Evolutionary conservation across 805 yeast genomes (phyloP).

Genomic region (Metschnikowia shivogae): DNA sequence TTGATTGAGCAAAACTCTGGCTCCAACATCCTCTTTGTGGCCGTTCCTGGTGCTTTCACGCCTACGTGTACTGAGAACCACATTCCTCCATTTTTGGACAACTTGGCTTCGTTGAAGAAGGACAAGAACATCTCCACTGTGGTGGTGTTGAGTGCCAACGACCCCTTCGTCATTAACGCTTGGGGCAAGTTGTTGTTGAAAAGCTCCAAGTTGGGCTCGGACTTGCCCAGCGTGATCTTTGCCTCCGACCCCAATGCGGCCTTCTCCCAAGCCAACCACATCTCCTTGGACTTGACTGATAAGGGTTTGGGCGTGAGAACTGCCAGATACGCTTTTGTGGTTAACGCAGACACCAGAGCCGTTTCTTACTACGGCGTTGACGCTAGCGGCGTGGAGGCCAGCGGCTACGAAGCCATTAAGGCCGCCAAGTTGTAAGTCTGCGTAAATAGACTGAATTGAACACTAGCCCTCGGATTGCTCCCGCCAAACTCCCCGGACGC

Average conservation of each 20-base stretch:
- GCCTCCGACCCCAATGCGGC: slow-evolving; percentile 39
- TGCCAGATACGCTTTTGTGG: slow-evolving; percentile 37
- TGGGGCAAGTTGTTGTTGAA: slow-evolving; percentile 41
- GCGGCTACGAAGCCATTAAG: slow-evolving; percentile 37
- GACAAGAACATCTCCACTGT: slow-evolving; percentile 29
- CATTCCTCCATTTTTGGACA: slow-evolving; percentile 35
- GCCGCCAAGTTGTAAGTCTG: slow-evolving; percentile 29
- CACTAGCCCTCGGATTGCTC: too few relatives aligned
- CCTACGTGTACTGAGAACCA: slow-evolving; percentile 45
- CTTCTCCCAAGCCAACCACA: slow-evolving; percentile 27
- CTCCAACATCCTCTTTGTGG: slow-evolving; percentile 30
- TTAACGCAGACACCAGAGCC: slow-evolving; percentile 39
- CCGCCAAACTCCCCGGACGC: too few relatives aligned
- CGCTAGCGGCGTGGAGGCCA: slow-evolving; percentile 29
- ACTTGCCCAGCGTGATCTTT: slow-evolving; percentile 29
- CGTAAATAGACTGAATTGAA: too few relatives aligned
- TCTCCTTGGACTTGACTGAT: slow-evolving; percentile 33
- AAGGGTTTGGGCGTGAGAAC: slow-evolving; percentile 38
- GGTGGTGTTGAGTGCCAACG: slow-evolving; percentile 38
- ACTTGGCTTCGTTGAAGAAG: slow-evolving; percentile 27
- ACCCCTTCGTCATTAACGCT: slow-evolving; percentile 41
- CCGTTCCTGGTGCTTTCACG: slow-evolving; percentile 44
- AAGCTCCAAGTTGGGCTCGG: slow-evolving; percentile 17
- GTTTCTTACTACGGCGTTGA: slow-evolving; percentile 38
- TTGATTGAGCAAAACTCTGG: slow-evolving; percentile 23